phyloP scores from a whole-genome alignment of 805 yeast species.

The Candida taoyuanica region DNA sequence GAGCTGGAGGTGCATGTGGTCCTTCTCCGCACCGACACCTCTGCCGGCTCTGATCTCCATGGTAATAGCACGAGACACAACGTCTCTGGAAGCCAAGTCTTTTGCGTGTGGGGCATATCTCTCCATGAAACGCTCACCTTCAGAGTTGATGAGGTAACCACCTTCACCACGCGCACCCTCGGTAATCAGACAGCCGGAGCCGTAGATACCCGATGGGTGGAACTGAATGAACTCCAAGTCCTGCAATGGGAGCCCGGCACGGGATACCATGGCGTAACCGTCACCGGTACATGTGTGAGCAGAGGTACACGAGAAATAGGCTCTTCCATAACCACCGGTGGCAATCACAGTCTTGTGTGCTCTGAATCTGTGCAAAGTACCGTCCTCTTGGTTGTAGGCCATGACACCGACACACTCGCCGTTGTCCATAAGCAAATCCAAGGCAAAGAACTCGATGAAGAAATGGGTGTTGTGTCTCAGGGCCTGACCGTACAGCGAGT shows the following conservation, averaged over 20 bases:
- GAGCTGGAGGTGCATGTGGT: constrained; percentile 92
- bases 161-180: constrained; percentile 99
- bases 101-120: constrained; percentile 98
- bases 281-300: constrained; percentile 99
- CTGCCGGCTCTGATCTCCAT: constrained; percentile 98
- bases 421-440: constrained; percentile 90
- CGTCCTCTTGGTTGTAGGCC: constrained; percentile 98
- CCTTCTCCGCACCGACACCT: constrained; percentile 96
- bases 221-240: constrained; percentile 97
- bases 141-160: constrained; percentile 91
- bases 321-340: constrained; percentile 98
- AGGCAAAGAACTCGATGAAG: constrained; percentile 94
- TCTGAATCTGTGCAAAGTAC: constrained; percentile 95
- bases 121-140: constrained; percentile 99
- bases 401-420: constrained; percentile 96
- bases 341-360: constrained; percentile 96
- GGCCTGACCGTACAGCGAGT: constrained; percentile 94
- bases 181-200: constrained; percentile 97
- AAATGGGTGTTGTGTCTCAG: constrained; percentile 95
- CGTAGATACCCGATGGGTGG: constrained; percentile 99
- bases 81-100: constrained; percentile 98
- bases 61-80: constrained; percentile 96
- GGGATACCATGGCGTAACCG: constrained; percentile 95
- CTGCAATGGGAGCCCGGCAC: constrained; percentile 97
- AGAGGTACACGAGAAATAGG: constrained; percentile 97